A percentile compares a stretch with the other conserved stretches of the same genome.
These are phyloP conservation scores for Physcia stellaris DNA, from an alignment of 495 filamentous ascomycete genomes.

Conservation along the genomic window DNA sequence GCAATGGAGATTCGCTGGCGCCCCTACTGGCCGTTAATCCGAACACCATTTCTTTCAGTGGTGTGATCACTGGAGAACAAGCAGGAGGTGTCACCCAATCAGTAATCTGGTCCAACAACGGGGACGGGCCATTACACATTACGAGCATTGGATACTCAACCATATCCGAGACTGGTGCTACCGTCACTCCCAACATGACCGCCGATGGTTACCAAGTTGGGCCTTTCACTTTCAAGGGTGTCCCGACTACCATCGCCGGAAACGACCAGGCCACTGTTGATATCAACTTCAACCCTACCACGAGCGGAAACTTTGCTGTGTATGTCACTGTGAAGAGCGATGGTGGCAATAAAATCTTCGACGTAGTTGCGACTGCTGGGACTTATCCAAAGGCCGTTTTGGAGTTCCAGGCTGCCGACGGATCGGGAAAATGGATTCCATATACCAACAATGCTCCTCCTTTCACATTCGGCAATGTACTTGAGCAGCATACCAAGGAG, in stretches of 20 bases:
- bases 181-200: conserved; percentile 20
- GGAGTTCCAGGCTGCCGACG: conserved; percentile 32
- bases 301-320: conserved; percentile 15
- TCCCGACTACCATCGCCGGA: conserved; percentile 23
- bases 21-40: conserved; percentile 6
- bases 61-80: conserved; percentile 2
- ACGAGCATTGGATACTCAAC: conserved; percentile 8
- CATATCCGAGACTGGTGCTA: conserved; percentile 16
- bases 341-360: conserved; percentile 18
- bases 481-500: conserved; percentile 21
- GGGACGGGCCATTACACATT: conserved; percentile 17
- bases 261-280: conserved; percentile 17
- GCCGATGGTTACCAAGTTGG: conserved; percentile 20
- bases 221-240: conserved; percentile 25
- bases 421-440: conserved; percentile 26
- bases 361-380: conserved; percentile 18
- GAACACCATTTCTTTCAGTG: conserved; percentile 5
- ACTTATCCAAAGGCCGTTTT: conserved; percentile 19
- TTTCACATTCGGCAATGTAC: conserved; percentile 33
- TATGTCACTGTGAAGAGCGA: conserved; percentile 19
- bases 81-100: conserved; percentile 1
- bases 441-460: conserved; percentile 19
- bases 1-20: conserved; percentile 5
- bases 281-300: conserved; percentile 17
- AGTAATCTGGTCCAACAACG: conserved; percentile 4